Conservation (phyloP, 2,329 filamentous ascomycete species). For the Acarospora socialis region DNA sequence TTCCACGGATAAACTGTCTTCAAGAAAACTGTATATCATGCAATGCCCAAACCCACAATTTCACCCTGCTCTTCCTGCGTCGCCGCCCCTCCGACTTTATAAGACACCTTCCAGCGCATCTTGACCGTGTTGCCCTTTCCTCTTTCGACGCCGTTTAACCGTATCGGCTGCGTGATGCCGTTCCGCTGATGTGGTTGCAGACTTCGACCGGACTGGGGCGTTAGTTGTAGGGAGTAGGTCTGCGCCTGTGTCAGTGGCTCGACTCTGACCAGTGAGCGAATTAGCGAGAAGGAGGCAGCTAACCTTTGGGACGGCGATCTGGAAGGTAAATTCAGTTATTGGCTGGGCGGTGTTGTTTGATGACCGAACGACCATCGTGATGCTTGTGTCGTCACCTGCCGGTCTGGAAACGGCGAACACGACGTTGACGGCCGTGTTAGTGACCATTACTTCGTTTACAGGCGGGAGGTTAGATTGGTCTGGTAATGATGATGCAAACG, state of each 20-base stretch:
- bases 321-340: conserved; percentile 71
- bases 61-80: conserved; percentile 68
- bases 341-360: conserved; percentile 62
- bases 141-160: conserved; percentile 58
- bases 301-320: conserved; percentile 89
- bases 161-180: conserved; percentile 70
- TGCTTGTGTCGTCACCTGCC: conserved; percentile 37
- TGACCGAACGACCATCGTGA: conserved; percentile 65
- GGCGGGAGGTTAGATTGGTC: conserved; percentile 8
- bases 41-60: conserved; percentile 63
- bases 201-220: conserved; percentile 69
- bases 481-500: conserved; percentile 12
- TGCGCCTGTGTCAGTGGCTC: conserved; percentile 23
- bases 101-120: conserved; percentile 77
- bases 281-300: conserved; percentile 12
- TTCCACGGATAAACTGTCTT: too few species aligned
- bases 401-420: conserved; percentile 56
- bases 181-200: conserved; percentile 57
- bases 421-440: conserved; percentile 56
- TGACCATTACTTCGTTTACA: conserved; percentile 39
- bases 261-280: conserved; percentile 1
- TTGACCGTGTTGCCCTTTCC: conserved; percentile 68
- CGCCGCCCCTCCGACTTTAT: conserved; percentile 51
- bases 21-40: too few species aligned
- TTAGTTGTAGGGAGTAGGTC: conserved; percentile 68